Conservation (phyloP, 257 asterid species). For the Echium plantagineum region DNA sequence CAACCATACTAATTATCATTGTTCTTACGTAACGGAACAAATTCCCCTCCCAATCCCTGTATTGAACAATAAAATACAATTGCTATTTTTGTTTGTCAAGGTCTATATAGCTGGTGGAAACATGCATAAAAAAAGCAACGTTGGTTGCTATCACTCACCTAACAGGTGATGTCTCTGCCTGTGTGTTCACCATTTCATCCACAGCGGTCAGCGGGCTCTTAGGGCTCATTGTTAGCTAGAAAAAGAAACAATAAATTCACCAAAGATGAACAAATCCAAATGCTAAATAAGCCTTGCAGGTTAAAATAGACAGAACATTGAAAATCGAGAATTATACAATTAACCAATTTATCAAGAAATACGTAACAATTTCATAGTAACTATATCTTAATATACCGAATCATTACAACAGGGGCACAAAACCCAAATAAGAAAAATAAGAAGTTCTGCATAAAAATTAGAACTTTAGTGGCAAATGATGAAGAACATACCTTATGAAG, state of each 20-base stretch:
- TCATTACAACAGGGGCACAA: no score
- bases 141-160: constrained; percentile 22
- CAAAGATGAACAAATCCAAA: background rate
- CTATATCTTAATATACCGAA: no score
- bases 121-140: no score
- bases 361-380: no score
- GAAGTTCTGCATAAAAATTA: background rate
- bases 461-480: no score
- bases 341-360: background rate
- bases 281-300: no score
- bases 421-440: background rate
- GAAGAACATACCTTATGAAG: background rate
- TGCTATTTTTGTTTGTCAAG: no score
- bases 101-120: no score
- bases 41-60: no score
- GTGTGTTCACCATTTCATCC: constrained; percentile 14
- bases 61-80: no score
- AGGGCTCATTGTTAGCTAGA: constrained; percentile 17
- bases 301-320: background rate
- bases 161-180: constrained; percentile 16
- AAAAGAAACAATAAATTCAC: background rate
- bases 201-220: constrained; percentile 10
- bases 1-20: no score
- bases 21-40: no score
- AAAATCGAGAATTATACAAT: background rate